Evolutionary conservation across 2,329 filamentous ascomycete species (phyloP), one percentile per base, ranked within the genome.

Genomic region (Venturia aucupariae): DNA sequence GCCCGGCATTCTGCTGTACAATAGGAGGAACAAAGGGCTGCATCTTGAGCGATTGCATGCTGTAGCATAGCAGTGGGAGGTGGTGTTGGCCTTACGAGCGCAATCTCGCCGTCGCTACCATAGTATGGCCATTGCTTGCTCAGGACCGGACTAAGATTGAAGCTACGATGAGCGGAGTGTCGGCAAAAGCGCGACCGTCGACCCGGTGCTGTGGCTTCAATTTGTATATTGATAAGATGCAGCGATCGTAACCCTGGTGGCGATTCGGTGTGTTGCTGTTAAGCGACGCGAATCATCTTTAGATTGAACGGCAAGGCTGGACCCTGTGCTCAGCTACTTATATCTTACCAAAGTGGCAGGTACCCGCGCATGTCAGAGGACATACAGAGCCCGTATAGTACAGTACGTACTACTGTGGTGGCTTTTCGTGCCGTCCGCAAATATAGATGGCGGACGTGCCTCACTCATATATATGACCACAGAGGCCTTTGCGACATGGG

Each of bases 21-120:
- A 7, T 32, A 22, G 59, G 59, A 17, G 59, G 59, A 4, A 60
- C 59, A n/a, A 60, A 60, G 35, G 38, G 35, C 38, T 42, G 59
- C 59, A 30, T 60, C n/a, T 60, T 60, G 59, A 60, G 59, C 15
- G 59, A 15, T 13, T 44, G n/a, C 59, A 60, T 60, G 38, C 41
- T 60, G 59, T 11, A 60, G 19, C 35, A 27, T 22, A 35, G 51
- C 27, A n/a, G 19, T 30, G 13, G 51, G 30, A 5, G 13, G 4
- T 7, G 30, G 5, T 17, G 30, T 35, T 6, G 27, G 17, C 51
- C 8, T 57, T 57, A 35, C 51, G 11, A n/a, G 19, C 17, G 30
- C 11, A 10, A 5, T 57, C 51, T 57, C 51, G n/a, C 15, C 15
- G 30, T 30, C 19, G 30, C n/a, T n/a, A n/a, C n/a, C n/a, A n/a